Percentiles rank a stretch among this genome's conserved stretches.
These are phyloP conservation scores for Talaromyces amestolkiae DNA, from an alignment of 2,329 filamentous ascomycete genomes.

Conservation along the genomic window DNA sequence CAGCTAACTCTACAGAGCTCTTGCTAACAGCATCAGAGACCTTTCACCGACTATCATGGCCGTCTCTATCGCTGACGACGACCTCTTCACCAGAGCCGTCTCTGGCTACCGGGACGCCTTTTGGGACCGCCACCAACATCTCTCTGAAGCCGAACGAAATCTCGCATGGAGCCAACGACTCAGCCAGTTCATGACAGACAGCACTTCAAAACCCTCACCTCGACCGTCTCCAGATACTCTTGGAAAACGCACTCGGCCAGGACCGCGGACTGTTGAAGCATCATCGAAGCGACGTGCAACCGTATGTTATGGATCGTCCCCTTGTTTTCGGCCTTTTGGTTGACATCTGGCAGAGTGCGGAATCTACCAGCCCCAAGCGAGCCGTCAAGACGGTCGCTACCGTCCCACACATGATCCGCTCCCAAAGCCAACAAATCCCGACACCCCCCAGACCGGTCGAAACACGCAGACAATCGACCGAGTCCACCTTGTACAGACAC, in stretches of 20 bases:
- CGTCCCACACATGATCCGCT: slow-evolving; percentile 34
- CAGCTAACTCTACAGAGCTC: not conserved
- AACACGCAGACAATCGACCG: slow-evolving; percentile 32
- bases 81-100: slow-evolving; percentile 41
- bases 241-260: slow-evolving; percentile 45
- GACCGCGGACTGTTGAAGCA: slow-evolving; percentile 40
- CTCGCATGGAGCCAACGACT: slow-evolving; percentile 42
- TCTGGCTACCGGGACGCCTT: slow-evolving; percentile 43
- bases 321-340: slow-evolving; percentile 30
- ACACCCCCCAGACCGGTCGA: slow-evolving; percentile 28
- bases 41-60: slow-evolving; percentile 29
- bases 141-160: slow-evolving; percentile 42
- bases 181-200: slow-evolving; percentile 38
- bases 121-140: slow-evolving; percentile 42
- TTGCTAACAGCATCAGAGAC: not conserved
- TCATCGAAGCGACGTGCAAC: slow-evolving; percentile 46
- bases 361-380: slow-evolving; percentile 34
- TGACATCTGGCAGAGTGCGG: slow-evolving; percentile 45
- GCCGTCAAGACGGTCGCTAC: slow-evolving; percentile 18
- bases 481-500: slow-evolving; percentile 28
- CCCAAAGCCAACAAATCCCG: slow-evolving; percentile 39
- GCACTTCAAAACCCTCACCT: slow-evolving; percentile 21
- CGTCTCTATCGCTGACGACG: slow-evolving; percentile 38
- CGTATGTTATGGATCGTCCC: slow-evolving; percentile 35
- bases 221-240: slow-evolving; percentile 32